These are phyloP conservation scores for Tympanopsis confertula DNA, from an alignment of 2,329 filamentous ascomycete species.

Conservation along the genomic window DNA sequence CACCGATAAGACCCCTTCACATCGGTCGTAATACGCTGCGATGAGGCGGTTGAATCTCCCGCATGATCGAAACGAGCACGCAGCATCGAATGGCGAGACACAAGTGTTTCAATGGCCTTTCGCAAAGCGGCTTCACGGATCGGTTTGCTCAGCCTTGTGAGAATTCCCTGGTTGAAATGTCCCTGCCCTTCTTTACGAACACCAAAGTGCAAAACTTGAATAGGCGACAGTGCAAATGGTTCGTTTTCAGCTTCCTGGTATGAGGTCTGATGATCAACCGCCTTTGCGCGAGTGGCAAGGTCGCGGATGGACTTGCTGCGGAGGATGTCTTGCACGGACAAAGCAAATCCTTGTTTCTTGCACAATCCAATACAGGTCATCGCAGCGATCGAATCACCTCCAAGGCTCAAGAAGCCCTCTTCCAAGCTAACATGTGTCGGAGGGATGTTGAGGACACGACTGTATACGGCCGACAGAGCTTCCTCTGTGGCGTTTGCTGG, in stretches of 20 bases:
- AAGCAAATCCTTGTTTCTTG: background rate
- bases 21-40: background rate
- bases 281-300: conserved; percentile 15
- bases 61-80: background rate
- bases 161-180: background rate
- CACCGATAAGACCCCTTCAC: background rate
- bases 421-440: too few relatives aligned
- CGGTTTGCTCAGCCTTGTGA: background rate
- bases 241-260: background rate
- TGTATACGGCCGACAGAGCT: conserved; percentile 18
- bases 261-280: conserved; percentile 8
- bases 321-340: background rate
- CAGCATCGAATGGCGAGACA: background rate
- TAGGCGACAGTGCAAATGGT: background rate
- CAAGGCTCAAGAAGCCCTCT: background rate
- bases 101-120: background rate
- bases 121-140: background rate
- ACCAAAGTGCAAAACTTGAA: background rate
- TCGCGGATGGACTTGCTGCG: conserved; percentile 7
- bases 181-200: background rate
- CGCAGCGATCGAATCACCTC: background rate
- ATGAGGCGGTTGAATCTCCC: background rate
- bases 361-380: background rate
- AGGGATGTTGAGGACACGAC: conserved; percentile 21
- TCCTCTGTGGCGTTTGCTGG: conserved; percentile 15